Evolutionary conservation across 2,329 filamentous ascomycete species (phyloP), one percentile per base, ranked within the genome.

Genomic region (Leptosphaerulina australis): DNA sequence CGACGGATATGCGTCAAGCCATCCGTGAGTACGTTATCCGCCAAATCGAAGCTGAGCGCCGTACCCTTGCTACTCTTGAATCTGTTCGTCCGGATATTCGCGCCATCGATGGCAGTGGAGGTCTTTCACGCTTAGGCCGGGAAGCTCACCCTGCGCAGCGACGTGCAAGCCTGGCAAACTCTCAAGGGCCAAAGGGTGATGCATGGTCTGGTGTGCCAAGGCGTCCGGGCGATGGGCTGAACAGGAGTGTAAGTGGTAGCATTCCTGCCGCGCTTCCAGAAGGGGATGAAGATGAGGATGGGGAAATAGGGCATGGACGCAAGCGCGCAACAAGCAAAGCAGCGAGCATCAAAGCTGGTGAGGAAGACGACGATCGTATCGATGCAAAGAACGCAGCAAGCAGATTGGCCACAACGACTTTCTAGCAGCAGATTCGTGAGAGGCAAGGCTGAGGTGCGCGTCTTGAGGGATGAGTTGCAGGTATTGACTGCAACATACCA

Each of bases 131-230:
- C 31, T 81, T 99, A 25, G 94, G 94, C 31, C 86, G 94, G 50
- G 94, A 99, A 75, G 79, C 88, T 12, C 91, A 96, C 70, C 93
- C 94, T 2, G 77, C 86, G 4, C 76, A 77, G 22, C 84, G 94
- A 45, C 85, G 93, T 54, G 76, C 87, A 20, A 93, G 85, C 72
- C 76, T 97, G 59, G 89, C 90, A 12, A 89, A 90, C 36, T 94
- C 89, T 65, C 94, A 99, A 75, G 94, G 94, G 0, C 93, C 94
- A 39, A 96, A 96, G 77, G 94, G 94, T n/a, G 94, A 99, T 73
- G 88, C 94, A 12, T 99, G 94, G 94, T 96, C 91, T 65, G 94
- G 94, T 50, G 91, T 97, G 21, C 90, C 92, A 26, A 83, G 94
- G 55, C 83, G 90, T 46, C 85, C 87, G 22, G 90, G 67, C 21